Percentiles rank a stretch among this genome's conserved stretches.
Conservation (phyloP, 768 basidiomycete species). For the Ephemerocybe angulata region DNA sequence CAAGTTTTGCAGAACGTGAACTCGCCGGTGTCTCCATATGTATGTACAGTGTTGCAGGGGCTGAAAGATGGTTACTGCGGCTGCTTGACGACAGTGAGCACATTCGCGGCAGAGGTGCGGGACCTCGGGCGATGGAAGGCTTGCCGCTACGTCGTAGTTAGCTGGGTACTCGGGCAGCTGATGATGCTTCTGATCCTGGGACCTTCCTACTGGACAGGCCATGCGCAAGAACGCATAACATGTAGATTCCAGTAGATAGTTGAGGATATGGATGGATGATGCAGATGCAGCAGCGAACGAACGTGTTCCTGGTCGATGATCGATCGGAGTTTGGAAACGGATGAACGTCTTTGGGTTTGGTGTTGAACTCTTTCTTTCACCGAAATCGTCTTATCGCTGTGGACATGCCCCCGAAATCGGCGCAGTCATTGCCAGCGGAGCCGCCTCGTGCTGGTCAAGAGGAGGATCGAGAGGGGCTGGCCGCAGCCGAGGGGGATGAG, state of each 20-base stretch:
- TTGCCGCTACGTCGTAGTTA: slow-evolving; percentile 64
- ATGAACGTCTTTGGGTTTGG: background rate
- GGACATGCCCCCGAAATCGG: slow-evolving; percentile 17
- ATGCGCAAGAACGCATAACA: slow-evolving; percentile 39
- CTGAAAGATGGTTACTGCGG: slow-evolving; percentile 92
- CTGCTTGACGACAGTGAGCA: slow-evolving; percentile 91
- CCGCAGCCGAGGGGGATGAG: slow-evolving; percentile 63
- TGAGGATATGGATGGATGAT: slow-evolving; percentile 8
- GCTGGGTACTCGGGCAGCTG: slow-evolving; percentile 67
- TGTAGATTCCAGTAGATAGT: slow-evolving; percentile 42
- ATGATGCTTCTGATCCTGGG: slow-evolving; percentile 73
- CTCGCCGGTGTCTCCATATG: slow-evolving; percentile 41
- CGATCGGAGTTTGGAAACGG: slow-evolving; percentile 22
- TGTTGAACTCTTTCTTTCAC: background rate
- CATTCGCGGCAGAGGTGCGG: slow-evolving; percentile 79
- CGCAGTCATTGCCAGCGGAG: slow-evolving; percentile 36
- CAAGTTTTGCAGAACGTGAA: slow-evolving; percentile 63
- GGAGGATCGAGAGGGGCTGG: slow-evolving; percentile 61
- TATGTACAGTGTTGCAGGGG: slow-evolving; percentile 77
- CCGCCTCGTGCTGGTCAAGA: slow-evolving; percentile 50
- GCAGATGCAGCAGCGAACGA: slow-evolving; percentile 7
- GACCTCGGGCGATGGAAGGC: slow-evolving; percentile 55
- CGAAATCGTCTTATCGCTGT: slow-evolving; percentile 26
- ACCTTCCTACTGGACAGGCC: slow-evolving; percentile 50
- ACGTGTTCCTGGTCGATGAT: slow-evolving; percentile 3